phyloP scores from a whole-genome alignment of 192 early-diverging fungal species.

The Podila epigama region DNA sequence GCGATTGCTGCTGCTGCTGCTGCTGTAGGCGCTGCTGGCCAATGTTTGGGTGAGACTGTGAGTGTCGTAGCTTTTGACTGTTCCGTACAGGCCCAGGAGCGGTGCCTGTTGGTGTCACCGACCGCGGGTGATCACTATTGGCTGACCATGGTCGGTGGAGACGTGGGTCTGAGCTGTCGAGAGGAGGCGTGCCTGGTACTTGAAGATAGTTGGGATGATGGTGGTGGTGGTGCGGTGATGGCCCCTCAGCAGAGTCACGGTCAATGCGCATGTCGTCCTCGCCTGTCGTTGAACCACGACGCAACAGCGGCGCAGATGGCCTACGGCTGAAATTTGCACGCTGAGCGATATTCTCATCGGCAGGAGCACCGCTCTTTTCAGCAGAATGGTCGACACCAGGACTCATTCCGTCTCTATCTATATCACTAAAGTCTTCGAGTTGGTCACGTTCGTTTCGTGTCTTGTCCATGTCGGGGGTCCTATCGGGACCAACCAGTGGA shows the following conservation, averaged over 20 bases:
- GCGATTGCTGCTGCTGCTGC: slow-evolving; percentile 21
- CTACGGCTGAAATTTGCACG: slow-evolving; percentile 7
- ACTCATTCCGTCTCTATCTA: slow-evolving; percentile 7
- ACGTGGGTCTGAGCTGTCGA: slow-evolving; percentile 10
- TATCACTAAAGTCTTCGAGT: neutral
- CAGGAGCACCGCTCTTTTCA: no score
- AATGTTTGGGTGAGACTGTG: slow-evolving; percentile 33
- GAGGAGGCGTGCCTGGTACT: slow-evolving; percentile 14
- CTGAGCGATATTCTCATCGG: neutral
- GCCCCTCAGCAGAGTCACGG: neutral
- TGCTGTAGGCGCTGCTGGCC: slow-evolving; percentile 23
- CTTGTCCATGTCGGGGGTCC: neutral
- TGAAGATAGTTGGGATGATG: slow-evolving; percentile 13
- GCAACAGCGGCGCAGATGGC: neutral
- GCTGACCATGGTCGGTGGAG: slow-evolving; percentile 3
- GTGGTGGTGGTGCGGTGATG: neutral
- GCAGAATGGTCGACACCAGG: slow-evolving; percentile 8
- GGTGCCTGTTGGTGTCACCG: slow-evolving; percentile 11
- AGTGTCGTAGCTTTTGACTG: slow-evolving; percentile 18
- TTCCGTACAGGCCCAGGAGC: neutral
- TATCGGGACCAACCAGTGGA: neutral
- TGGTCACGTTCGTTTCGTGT: neutral
- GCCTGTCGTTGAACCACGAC: neutral
- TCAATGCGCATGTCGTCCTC: slow-evolving; percentile 11
- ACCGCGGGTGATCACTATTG: neutral